phyloP scores from a whole-genome alignment of 2,329 filamentous ascomycete genomes.

The Neoarthrinium moseri region DNA sequence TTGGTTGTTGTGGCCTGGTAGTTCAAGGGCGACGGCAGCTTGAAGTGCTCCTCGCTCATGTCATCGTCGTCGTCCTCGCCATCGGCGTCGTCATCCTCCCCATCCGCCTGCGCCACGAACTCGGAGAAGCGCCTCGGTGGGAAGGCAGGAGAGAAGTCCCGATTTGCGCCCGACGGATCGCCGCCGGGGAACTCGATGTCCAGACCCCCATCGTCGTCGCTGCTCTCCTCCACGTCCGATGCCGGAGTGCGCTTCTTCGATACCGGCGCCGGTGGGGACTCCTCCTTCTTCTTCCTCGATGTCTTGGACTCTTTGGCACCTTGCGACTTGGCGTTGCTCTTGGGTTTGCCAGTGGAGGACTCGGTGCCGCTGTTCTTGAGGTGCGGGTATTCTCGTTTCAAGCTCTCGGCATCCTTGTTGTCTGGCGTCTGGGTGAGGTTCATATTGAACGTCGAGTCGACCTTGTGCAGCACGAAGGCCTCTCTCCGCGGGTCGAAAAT shows the following conservation, averaged over 20 bases:
- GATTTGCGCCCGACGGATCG: conserved; percentile 28
- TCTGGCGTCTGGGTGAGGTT: conserved; percentile 72
- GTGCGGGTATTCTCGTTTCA: conserved; percentile 67
- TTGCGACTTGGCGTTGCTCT: conserved; percentile 14
- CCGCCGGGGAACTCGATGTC: conserved; percentile 60
- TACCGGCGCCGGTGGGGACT: conserved; percentile 7
- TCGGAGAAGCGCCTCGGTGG: conserved; percentile 52
- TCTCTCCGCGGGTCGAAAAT: conserved; percentile 75
- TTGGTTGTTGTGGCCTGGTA: conserved; percentile 26
- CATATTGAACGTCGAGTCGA: conserved; percentile 84
- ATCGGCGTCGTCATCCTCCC: conserved; percentile 40
- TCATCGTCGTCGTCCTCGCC: conserved; percentile 43
- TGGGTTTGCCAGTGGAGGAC: conserved; percentile 14
- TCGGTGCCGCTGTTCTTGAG: conserved; percentile 41
- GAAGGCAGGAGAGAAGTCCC: conserved; percentile 50
- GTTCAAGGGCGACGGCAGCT: conserved; percentile 54
- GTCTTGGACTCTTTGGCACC: conserved; percentile 6
- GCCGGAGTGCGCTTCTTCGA: conserved; percentile 31
- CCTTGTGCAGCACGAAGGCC: conserved; percentile 76
- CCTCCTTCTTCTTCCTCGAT: neutral
- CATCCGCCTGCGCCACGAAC: conserved; percentile 46
- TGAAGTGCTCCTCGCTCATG: conserved; percentile 39
- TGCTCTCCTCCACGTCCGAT: conserved; percentile 45
- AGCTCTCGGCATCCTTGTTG: conserved; percentile 60
- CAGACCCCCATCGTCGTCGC: conserved; percentile 54